Percentiles rank a stretch among this genome's conserved stretches.
Evolutionary conservation across 2,329 filamentous ascomycete genomes (phyloP).

Genomic region (Stachybotrys echinatus): DNA sequence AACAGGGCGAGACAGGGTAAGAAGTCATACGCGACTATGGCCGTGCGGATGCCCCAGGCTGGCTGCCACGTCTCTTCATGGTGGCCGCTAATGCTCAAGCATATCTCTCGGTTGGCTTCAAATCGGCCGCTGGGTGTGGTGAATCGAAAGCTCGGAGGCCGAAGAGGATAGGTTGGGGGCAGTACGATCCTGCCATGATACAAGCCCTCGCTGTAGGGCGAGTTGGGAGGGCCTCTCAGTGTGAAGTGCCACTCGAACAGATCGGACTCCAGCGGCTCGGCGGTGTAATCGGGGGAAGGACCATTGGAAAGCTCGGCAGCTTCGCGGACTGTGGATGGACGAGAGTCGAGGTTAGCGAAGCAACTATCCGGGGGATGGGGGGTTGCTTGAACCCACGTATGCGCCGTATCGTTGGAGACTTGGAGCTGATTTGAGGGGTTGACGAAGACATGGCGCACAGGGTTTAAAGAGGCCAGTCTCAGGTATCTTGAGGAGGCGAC

Average conservation of each 20-base stretch:
- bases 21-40: slow-evolving; percentile 56
- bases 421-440: slow-evolving; percentile 56
- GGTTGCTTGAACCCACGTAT: slow-evolving; percentile 54
- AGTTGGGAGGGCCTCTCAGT: slow-evolving; percentile 78
- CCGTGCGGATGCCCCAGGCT: slow-evolving; percentile 92
- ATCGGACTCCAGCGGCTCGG: slow-evolving; percentile 78
- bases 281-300: slow-evolving; percentile 81
- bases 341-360: not conserved
- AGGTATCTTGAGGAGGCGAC: too few species aligned
- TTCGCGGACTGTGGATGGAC: slow-evolving; percentile 67
- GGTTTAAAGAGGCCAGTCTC: not conserved
- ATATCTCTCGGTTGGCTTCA: slow-evolving; percentile 95
- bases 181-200: slow-evolving; percentile 96
- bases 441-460: slow-evolving; percentile 33
- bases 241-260: slow-evolving; percentile 99
- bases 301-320: slow-evolving; percentile 76
- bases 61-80: slow-evolving; percentile 99
- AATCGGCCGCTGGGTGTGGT: slow-evolving; percentile 87
- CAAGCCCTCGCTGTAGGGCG: slow-evolving; percentile 73
- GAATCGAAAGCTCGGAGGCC: slow-evolving; percentile 94
- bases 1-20: not conserved
- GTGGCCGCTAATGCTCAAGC: slow-evolving; percentile 86
- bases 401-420: slow-evolving; percentile 78
- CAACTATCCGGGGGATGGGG: not conserved
- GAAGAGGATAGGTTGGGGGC: slow-evolving; percentile 82